Evolutionary conservation across 306 rosid genomes (phyloP), one percentile per base, ranked within the genome.

Genomic region (Herpetospermum pedunculosum): DNA sequence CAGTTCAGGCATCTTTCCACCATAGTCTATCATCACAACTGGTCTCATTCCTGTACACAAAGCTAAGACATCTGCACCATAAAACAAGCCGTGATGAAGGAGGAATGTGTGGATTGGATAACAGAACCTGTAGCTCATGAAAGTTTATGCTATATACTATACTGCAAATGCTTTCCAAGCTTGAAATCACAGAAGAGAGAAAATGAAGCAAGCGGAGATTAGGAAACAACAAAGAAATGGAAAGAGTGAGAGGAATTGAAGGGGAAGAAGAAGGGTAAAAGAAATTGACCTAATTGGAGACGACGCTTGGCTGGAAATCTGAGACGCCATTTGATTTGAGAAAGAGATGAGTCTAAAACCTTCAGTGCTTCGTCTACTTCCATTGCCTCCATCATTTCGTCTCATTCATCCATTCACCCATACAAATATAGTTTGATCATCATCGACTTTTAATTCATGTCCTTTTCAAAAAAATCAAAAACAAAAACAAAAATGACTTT

Each of bases 1-100:
- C 23, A 92, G 80, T 60, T 87, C 89, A 47, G 96, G 96, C 96
- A 92, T 78, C 82, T 80, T 88, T 82, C 96, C 96, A 4, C 96
- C 98, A 55, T 90, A 92, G 75, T 92, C 98, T 21, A 92, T 46
- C 98, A 90, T 84, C 1, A 92, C 86, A 46, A 87, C 91, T 3
- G 96, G 81, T 81, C 96, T 85, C 96, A 92, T 85, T 82, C 89
- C 86, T 1, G 98, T 87, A 29, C 75, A 83, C 47, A 92, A 81
- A 3, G 96, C 98, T n/a, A 83, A 55, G 48, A 92, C 75, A 81
- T 92, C 98, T 92, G 80, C 77, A 58, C 73, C 73, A 69, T 32
- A 7, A 75, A 53, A 41, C 40, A 60, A 64, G 34, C 64, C n/a
- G 38, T n/a, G n/a, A 58, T 5, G 14, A 67, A 38, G 5, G 35